phyloP scores from a whole-genome alignment of 305 asterid genomes.

The Solanum hybrid region DNA sequence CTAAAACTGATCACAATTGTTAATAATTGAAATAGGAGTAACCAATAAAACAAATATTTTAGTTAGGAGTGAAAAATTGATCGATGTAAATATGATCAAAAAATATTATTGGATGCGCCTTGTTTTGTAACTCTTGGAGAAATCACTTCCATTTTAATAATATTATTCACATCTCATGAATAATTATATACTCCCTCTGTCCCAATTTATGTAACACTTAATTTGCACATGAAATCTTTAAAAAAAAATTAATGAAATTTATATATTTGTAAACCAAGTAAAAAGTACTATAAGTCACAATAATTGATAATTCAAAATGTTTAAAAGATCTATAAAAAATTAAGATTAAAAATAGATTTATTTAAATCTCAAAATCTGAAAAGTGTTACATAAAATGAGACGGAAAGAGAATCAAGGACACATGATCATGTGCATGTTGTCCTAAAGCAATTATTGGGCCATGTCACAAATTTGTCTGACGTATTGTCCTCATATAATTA shows the following conservation, averaged over 20 bases:
- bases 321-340: too few species aligned
- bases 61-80: background rate
- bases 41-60: background rate
- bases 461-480: background rate
- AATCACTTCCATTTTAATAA: background rate
- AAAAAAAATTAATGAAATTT: background rate
- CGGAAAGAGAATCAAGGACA: background rate
- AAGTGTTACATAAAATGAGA: too few species aligned
- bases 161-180: background rate
- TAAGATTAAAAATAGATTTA: too few species aligned
- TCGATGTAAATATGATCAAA: background rate
- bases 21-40: background rate
- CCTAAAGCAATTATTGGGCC: background rate
- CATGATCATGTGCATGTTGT: background rate
- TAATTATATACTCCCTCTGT: background rate
- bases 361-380: too few species aligned
- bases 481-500: background rate
- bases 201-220: too few species aligned
- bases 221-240: too few species aligned
- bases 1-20: background rate
- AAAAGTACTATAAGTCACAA: too few species aligned
- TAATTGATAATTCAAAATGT: too few species aligned
- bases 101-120: background rate
- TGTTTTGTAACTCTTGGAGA: background rate
- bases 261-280: too few species aligned